These are phyloP conservation scores for Paramyrothecium sp. DNA, from an alignment of 2,329 filamentous ascomycete genomes.

Conservation along the genomic window DNA sequence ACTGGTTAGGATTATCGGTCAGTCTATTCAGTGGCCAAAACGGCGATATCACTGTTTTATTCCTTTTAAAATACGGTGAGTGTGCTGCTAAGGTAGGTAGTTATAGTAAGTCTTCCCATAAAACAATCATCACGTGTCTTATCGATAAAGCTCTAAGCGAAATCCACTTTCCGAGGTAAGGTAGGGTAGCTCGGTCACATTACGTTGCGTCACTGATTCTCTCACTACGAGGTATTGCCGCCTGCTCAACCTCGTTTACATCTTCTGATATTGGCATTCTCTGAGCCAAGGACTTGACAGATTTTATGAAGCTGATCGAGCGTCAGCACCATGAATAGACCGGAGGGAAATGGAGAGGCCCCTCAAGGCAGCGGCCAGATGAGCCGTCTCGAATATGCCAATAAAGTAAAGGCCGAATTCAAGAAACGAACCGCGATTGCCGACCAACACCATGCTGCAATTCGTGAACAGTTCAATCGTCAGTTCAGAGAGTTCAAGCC, in stretches of 20 bases:
- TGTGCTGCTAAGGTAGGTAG: too few species aligned
- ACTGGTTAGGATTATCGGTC: too few species aligned
- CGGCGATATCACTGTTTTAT: too few species aligned
- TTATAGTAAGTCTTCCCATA: background rate
- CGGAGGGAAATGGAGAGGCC: slow-evolving; percentile 12
- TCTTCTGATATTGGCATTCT: too few species aligned
- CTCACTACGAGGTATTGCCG: background rate
- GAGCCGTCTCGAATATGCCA: slow-evolving; percentile 15
- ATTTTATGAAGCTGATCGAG: too few species aligned
- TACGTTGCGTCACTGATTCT: slow-evolving; percentile 10
- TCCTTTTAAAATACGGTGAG: too few species aligned
- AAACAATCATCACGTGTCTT: slow-evolving; percentile 20
- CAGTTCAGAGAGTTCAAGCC: slow-evolving; percentile 29
- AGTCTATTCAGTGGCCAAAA: too few species aligned
- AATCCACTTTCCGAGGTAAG: slow-evolving; percentile 4
- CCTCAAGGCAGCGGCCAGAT: slow-evolving; percentile 7
- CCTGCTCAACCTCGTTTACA: too few species aligned
- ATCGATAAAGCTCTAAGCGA: slow-evolving; percentile 24
- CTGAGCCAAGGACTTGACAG: too few species aligned
- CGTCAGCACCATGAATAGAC: too few species aligned
- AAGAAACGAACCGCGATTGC: slow-evolving; percentile 19
- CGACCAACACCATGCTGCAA: slow-evolving; percentile 24
- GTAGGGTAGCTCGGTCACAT: slow-evolving; percentile 1
- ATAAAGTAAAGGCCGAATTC: slow-evolving; percentile 11
- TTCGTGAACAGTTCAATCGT: slow-evolving; percentile 28